Evolutionary conservation across 2,329 filamentous ascomycete genomes (phyloP), one percentile per base, ranked within the genome.

Genomic region (Aspergillus transmontanensis): DNA sequence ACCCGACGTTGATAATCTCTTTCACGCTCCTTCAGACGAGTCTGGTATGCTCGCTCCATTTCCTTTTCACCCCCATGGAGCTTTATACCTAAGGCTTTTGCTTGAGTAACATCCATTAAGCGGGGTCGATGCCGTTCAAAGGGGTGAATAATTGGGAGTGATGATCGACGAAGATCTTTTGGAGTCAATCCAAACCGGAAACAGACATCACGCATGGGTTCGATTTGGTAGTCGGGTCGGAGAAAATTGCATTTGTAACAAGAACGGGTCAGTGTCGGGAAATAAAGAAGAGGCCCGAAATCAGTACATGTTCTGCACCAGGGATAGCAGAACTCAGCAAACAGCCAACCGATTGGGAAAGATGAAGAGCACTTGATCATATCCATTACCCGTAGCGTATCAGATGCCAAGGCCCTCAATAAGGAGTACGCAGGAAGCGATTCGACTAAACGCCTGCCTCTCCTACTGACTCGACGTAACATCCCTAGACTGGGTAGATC

Each of bases 251-350:
- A 66, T 45, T 60, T 57, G 30, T 45, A 62, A 41, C 62, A 66
- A 19, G 32, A 60, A 45, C 62, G 62, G 10, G 46, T 55, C 3
- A 60, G 7, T 1, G 59, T 64, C 3, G 64, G 57, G 16, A 41
- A n/a, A 12, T 64, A 60, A n/a, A 66, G 59, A n/a, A 56, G 53
- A 6, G 64, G 64, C 1, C 59, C 59, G 10, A 66, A 66, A 6
- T 58, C 62, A 6, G 19, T 3, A 39, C 64, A 66, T n/a, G 59
- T 60, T 4, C 62, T 51, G 41, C 62, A 64, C 56, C 57, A 39
- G 28, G 64, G 62, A 23, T 53, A 46, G 50, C 64, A 62, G 21
- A 62, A 46, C 54, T 64, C 64, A 10, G 21, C 12, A 28, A 58
- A 59, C 12, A 66, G 46, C 53, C 54, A 50, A 16, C 45, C 39